Conservation (phyloP, 2,329 filamentous ascomycete genomes). For the Alternaria longipes region DNA sequence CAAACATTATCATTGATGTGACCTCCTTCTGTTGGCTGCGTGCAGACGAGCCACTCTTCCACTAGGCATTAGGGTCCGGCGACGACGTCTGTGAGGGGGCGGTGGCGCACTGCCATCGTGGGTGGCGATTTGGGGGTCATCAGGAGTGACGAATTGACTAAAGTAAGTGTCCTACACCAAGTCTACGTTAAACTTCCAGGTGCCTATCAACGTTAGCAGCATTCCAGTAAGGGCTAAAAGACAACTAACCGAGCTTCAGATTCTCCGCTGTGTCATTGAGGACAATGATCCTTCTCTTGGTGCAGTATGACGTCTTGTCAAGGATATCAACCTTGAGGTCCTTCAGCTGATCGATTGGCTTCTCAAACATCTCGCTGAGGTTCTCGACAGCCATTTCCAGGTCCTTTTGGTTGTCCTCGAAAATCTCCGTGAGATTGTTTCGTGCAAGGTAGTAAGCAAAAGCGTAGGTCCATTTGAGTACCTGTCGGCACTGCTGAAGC, state of each 20-base stretch:
- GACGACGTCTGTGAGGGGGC: background rate
- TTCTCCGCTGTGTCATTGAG: slow-evolving; percentile 94
- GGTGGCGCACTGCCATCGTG: background rate
- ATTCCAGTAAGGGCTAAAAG: background rate
- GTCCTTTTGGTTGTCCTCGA: slow-evolving; percentile 98
- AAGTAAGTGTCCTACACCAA: slow-evolving; percentile 25
- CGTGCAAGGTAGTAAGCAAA: slow-evolving; percentile 97
- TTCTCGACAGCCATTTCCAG: slow-evolving; percentile 97
- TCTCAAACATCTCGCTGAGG: slow-evolving; percentile 99
- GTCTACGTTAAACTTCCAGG: slow-evolving; percentile 46
- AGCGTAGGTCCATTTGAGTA: slow-evolving; percentile 98
- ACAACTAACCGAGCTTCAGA: slow-evolving; percentile 75
- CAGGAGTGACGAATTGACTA: background rate
- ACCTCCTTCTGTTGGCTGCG: background rate
- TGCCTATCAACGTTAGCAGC: slow-evolving; percentile 32
- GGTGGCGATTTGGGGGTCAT: background rate
- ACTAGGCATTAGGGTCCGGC: background rate
- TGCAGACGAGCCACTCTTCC: too few relatives aligned
- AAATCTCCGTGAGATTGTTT: slow-evolving; percentile 96
- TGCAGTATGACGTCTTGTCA: slow-evolving; percentile 98
- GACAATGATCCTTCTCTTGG: slow-evolving; percentile 86
- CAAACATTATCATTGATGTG: background rate
- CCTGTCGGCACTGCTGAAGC: slow-evolving; percentile 96
- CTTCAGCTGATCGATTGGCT: slow-evolving; percentile 85
- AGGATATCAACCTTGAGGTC: slow-evolving; percentile 95